Evolutionary conservation across 768 basidiomycete species (phyloP).

Genomic region (Exidia glandulosa): DNA sequence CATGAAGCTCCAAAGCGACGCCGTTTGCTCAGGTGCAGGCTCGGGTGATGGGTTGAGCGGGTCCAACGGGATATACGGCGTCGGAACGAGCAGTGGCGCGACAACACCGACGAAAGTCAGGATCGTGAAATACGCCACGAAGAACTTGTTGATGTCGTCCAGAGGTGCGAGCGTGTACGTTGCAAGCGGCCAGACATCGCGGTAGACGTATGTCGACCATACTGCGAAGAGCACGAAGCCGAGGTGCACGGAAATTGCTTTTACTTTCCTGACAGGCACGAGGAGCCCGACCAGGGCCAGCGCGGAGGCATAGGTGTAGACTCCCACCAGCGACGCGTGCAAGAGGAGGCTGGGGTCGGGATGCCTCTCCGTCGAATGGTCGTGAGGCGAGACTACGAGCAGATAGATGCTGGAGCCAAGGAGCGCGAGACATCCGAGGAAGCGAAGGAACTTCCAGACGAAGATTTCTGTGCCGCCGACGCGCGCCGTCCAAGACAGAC

Average conservation of each 20-base stretch:
- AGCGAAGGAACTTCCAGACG: slow-evolving; percentile 33
- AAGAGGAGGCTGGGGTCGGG: neutral
- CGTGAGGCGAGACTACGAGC: slow-evolving; percentile 23
- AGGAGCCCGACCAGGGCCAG: neutral
- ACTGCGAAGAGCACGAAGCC: neutral
- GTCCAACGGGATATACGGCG: slow-evolving; percentile 48
- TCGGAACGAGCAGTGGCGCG: slow-evolving; percentile 45
- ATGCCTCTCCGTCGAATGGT: slow-evolving; percentile 12
- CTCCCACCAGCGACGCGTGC: neutral
- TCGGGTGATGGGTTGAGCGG: slow-evolving; percentile 28
- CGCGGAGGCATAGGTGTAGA: neutral
- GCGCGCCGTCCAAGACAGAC: slow-evolving; percentile 21
- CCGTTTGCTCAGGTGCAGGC: slow-evolving; percentile 38
- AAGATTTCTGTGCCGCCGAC: slow-evolving; percentile 40
- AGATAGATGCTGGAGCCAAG: slow-evolving; percentile 37
- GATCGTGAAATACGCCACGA: slow-evolving; percentile 43
- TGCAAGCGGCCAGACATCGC: slow-evolving; percentile 41
- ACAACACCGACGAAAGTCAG: slow-evolving; percentile 34
- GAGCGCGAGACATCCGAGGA: slow-evolving; percentile 35
- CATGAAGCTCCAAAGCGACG: slow-evolving; percentile 33
- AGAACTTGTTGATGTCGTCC: slow-evolving; percentile 36
- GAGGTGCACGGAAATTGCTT: neutral
- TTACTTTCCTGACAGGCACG: neutral
- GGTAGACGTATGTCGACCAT: slow-evolving; percentile 5
- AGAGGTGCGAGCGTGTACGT: slow-evolving; percentile 38